These are phyloP conservation scores for Penicillium coprophilum DNA, from an alignment of 495 filamentous ascomycete genomes.

Conservation along the genomic window DNA sequence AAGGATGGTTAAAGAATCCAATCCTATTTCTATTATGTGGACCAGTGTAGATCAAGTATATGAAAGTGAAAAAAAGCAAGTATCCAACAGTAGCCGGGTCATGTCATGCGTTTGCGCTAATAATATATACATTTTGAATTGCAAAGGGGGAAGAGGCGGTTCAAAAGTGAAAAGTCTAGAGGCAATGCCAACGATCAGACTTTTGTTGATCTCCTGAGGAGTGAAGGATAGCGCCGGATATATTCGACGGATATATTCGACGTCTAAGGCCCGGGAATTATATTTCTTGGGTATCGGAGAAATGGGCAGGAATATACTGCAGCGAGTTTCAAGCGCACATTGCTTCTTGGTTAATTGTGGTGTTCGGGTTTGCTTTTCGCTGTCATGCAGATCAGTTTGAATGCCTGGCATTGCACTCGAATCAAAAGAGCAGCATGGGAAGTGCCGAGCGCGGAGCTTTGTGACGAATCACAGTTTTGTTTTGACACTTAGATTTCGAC, in stretches of 20 bases:
- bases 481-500: conserved; percentile 38
- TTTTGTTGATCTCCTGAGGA: neutral
- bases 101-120: conserved; percentile 24
- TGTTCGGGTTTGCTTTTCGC: neutral
- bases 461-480: neutral
- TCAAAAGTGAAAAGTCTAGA: conserved; percentile 4
- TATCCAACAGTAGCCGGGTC: conserved; percentile 9
- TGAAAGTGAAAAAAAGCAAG: neutral
- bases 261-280: neutral
- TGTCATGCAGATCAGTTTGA: neutral
- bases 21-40: neutral
- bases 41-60: neutral
- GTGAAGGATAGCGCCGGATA: neutral
- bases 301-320: conserved; percentile 8
- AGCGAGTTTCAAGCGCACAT: neutral
- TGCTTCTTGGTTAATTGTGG: neutral
- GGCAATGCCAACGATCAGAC: neutral
- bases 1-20: neutral
- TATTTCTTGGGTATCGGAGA: conserved; percentile 10
- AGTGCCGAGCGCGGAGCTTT: neutral
- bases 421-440: neutral
- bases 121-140: conserved; percentile 24
- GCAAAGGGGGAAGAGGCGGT: conserved; percentile 1
- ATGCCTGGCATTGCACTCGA: neutral
- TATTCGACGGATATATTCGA: too few species aligned